phyloP scores from a whole-genome alignment of 2,329 filamentous ascomycete species.

The Fusarium sp. region DNA sequence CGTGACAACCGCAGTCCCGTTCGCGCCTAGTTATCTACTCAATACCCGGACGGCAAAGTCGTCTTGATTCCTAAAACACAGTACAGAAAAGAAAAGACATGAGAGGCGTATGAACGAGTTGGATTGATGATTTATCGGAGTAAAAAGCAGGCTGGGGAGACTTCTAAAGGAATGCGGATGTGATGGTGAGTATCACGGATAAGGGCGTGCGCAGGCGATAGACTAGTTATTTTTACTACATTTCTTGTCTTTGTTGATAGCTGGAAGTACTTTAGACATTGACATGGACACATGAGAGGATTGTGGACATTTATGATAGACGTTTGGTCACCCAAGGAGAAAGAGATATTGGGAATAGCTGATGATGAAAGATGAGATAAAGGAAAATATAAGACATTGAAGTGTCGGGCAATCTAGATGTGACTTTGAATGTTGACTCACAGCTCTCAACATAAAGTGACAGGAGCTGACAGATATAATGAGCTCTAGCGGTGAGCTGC shows the following conservation, averaged over 20 bases:
- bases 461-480: background rate
- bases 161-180: constrained; percentile 12
- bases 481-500: background rate
- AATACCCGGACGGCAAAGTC: background rate
- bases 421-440: background rate
- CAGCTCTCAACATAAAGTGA: background rate
- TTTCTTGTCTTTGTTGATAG: constrained; percentile 31
- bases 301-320: constrained; percentile 41
- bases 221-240: constrained; percentile 14
- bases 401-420: background rate
- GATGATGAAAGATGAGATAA: background rate
- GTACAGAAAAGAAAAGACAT: background rate
- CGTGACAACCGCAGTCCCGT: constrained; percentile 43
- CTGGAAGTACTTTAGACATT: constrained; percentile 36
- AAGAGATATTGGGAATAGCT: background rate
- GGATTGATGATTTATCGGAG: constrained; percentile 31
- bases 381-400: background rate
- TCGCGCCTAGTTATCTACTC: constrained; percentile 25
- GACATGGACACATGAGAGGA: constrained; percentile 28
- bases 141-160: constrained; percentile 23
- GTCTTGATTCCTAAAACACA: background rate
- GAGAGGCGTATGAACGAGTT: constrained; percentile 23
- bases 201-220: constrained; percentile 26
- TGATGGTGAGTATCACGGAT: constrained; percentile 15
- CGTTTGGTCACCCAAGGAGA: constrained; percentile 30